phyloP scores from a whole-genome alignment of 2,329 filamentous ascomycete genomes.

The Triangularia setosa region DNA sequence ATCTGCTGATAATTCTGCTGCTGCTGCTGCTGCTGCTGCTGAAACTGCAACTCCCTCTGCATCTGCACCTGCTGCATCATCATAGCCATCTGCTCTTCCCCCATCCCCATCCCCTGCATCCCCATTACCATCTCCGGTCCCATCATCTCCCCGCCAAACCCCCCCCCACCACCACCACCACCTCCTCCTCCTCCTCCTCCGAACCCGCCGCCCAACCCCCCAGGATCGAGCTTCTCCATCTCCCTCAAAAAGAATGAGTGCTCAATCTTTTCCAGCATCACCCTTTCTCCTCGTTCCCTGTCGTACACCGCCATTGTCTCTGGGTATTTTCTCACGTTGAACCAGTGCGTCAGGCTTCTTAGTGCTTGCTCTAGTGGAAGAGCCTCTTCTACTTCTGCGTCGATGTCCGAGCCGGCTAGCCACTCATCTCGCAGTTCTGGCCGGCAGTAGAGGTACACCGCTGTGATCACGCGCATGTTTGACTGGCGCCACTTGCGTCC shows the following conservation, averaged over 20 bases:
- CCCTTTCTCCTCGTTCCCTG: conserved; percentile 39
- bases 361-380: conserved; percentile 88
- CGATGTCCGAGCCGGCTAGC: conserved; percentile 85
- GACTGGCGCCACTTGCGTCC: conserved; percentile 96
- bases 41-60: not conserved
- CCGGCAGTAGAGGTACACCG: conserved; percentile 88
- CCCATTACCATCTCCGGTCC: not conserved
- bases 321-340: conserved; percentile 78
- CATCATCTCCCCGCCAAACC: not conserved
- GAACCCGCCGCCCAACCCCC: too few relatives aligned
- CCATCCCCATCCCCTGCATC: not conserved
- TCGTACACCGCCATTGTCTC: conserved; percentile 61
- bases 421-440: conserved; percentile 94
- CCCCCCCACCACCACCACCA: not conserved
- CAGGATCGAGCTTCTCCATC: conserved; percentile 53
- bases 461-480: conserved; percentile 98
- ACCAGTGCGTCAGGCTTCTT: conserved; percentile 88
- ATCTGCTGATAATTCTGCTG: not conserved
- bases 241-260: conserved; percentile 77
- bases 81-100: not conserved
- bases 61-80: not conserved
- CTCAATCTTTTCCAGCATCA: conserved; percentile 58
- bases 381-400: conserved; percentile 89
- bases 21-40: not conserved
- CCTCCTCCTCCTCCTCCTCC: too few relatives aligned